Evolutionary conservation across 83 land plant genomes (phyloP).

Genomic region (Isoetes engelmannii): DNA sequence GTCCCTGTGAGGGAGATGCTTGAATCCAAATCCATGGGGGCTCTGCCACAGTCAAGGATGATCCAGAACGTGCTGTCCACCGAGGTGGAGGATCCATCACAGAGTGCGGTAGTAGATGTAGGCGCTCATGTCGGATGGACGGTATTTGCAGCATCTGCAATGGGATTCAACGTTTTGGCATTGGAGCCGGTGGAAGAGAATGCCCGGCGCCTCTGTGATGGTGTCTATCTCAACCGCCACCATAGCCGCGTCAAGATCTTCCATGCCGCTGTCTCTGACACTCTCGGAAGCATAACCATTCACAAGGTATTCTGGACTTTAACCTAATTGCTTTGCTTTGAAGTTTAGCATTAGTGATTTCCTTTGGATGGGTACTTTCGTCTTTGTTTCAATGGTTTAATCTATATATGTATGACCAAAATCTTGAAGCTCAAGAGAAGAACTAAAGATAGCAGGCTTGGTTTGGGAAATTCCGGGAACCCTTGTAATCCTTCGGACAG

Average conservation of each 20-base stretch:
- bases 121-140: conserved; percentile 97
- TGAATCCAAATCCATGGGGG: no score
- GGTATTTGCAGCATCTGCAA: conserved; percentile 83
- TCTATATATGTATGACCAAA: no score
- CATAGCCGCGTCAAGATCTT: conserved; percentile 47
- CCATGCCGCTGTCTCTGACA: conserved; percentile 70
- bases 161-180: conserved; percentile 69
- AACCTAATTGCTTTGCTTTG: no score
- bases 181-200: conserved; percentile 88
- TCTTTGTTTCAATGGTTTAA: no score
- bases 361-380: no score
- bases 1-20: no score
- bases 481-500: no score
- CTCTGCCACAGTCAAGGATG: no score
- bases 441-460: no score
- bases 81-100: conserved; percentile 6
- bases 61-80: conserved; percentile 50
- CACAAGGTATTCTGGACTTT: conserved; percentile 70
- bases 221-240: conserved; percentile 59
- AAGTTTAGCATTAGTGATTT: no score
- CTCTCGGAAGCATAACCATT: conserved; percentile 58
- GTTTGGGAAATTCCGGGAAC: no score
- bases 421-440: no score
- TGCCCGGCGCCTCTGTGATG: conserved; percentile 71
- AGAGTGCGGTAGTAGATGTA: conserved; percentile 52